Evolutionary conservation across 2,329 filamentous ascomycete species (phyloP).

Genomic region (Hymenoscyphus fraxineus): DNA sequence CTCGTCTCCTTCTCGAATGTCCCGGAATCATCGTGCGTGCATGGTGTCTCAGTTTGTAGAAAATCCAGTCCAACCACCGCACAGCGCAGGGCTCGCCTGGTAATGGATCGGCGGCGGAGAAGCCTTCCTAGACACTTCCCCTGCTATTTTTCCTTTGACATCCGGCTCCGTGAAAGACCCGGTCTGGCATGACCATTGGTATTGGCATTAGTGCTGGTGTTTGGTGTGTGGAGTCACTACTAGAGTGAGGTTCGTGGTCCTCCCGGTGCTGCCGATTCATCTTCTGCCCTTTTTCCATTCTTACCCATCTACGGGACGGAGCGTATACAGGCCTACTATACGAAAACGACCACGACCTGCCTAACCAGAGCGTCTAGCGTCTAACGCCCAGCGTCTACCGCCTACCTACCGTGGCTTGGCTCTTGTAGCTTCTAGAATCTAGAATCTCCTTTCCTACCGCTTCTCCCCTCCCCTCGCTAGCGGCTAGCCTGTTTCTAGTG

Average conservation of each 20-base stretch:
- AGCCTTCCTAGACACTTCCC: constrained; percentile 2
- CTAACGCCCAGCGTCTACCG: no score
- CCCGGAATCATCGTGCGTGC: background rate
- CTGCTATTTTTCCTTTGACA: no score
- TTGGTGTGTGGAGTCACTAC: background rate
- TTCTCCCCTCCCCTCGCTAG: background rate
- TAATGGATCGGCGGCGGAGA: constrained; percentile 7
- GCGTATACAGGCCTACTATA: background rate
- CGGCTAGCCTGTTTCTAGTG: background rate
- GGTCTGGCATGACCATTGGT: constrained; percentile 1
- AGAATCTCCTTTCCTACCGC: background rate
- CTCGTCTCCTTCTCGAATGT: background rate
- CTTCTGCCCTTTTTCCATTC: background rate
- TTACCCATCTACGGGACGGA: background rate
- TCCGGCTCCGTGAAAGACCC: background rate
- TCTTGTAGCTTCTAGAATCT: background rate
- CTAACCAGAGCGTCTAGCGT: background rate
- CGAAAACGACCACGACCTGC: background rate
- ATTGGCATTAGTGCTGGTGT: background rate
- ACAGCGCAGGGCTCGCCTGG: background rate
- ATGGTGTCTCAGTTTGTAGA: constrained; percentile 3
- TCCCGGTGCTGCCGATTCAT: background rate
- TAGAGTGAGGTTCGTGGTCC: no score
- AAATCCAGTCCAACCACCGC: constrained; percentile 1
- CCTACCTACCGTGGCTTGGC: background rate